Base-by-base conservation (phyloP, 2,329 filamentous ascomycete genomes). In the Epicoccum sorghinum region DNA sequence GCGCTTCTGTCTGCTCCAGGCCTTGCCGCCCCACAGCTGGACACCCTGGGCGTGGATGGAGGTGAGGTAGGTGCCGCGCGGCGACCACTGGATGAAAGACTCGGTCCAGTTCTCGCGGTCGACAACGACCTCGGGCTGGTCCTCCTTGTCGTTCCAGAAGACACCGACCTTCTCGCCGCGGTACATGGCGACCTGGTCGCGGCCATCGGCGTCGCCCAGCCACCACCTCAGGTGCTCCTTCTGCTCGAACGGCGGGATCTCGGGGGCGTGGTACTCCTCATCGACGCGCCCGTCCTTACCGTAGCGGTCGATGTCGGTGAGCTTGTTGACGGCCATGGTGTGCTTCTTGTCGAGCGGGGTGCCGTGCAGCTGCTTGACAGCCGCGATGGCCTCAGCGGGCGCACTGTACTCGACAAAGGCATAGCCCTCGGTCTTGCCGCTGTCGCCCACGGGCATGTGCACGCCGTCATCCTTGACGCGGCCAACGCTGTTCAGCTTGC, bases 121-220 rank as follows among this genome's bases (percentile, higher is more conserved):
- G 53, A 99, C 91, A 33, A 97, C 85, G 60, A 85, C 86, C 77
- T 99, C 95, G 4, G 93, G 92, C 22, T 83, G 78, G 57, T 97
- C 93, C 78, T 89, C 93, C 79, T 96, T 95, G 82, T 96, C 96
- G 81, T 98, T 98, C 93, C 93, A 99, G 83, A 90, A 96, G 5
- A 99, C 89, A 55, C 92, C 93, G 33, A 99, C 95, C 59, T 88
- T 89, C 47, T 99, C 95, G 65, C 88, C 90, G 47, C 91, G 88
- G 82, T 90, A 97, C 86, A 98, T 92, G 75, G 90, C 90, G 69
- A 98, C 95, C 80, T 99, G 93, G 74, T 99, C 95, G 59, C 95
- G 88, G 63, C 91, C 91, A 64, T 91, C 91, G 54, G 88, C 82
- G 71, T 99, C 95, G 62, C 89, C 89, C 68, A 99, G 82, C 88